Evolutionary conservation across 495 filamentous ascomycete species (phyloP).

Genomic region (Lasiosphaeria miniovina): DNA sequence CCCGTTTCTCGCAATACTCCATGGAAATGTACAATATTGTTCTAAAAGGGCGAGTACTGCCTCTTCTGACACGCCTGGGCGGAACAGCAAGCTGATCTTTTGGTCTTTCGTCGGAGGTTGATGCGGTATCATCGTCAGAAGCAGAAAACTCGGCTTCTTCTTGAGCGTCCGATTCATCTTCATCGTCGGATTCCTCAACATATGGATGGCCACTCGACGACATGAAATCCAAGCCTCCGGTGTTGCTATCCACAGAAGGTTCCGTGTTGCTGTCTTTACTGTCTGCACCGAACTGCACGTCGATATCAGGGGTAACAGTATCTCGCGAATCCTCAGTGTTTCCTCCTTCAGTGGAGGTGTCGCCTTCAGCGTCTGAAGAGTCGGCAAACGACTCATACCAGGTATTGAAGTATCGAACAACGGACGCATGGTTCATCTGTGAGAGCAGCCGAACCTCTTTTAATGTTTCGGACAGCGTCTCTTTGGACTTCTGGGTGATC

Average conservation of each 20-base stretch:
- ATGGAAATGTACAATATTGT: constrained; percentile 60
- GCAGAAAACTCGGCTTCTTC: constrained; percentile 24
- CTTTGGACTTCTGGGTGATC: constrained; percentile 76
- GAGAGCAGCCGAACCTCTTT: constrained; percentile 91
- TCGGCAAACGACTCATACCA: constrained; percentile 80
- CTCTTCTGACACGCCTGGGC: constrained; percentile 21
- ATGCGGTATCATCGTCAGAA: constrained; percentile 25
- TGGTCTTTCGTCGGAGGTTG: constrained; percentile 11
- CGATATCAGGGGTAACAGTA: constrained; percentile 33
- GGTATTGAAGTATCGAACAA: constrained; percentile 92
- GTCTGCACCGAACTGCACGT: constrained; percentile 53
- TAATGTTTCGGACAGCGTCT: constrained; percentile 77
- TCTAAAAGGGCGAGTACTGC: constrained; percentile 34
- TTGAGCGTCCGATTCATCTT: constrained; percentile 33
- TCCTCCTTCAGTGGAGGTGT: constrained; percentile 55
- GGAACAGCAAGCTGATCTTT: constrained; percentile 21
- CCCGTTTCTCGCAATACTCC: constrained; percentile 95
- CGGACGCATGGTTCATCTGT: constrained; percentile 88
- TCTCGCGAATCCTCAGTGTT: constrained; percentile 21
- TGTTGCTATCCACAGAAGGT: constrained; percentile 52
- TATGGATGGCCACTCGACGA: constrained; percentile 79
- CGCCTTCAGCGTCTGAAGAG: constrained; percentile 53
- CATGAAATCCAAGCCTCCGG: constrained; percentile 88
- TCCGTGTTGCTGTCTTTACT: too few relatives aligned
- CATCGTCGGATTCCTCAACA: constrained; percentile 50